Conservation (phyloP, 2,329 filamentous ascomycete genomes). For the Alternaria sp. region DNA sequence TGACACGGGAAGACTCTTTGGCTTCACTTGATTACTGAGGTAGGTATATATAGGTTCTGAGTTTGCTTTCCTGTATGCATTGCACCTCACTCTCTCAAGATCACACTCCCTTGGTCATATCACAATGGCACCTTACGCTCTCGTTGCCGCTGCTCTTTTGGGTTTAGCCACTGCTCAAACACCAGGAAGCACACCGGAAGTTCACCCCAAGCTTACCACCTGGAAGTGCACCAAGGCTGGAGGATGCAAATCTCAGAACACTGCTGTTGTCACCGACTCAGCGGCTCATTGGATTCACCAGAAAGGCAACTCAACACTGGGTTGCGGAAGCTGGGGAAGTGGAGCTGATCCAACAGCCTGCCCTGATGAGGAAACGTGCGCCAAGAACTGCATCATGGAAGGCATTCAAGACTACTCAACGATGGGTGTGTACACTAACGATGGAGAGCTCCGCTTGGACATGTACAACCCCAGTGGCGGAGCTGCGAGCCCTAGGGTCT, state of each 20-base stretch:
- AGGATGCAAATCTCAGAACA: conserved; percentile 59
- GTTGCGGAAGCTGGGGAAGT: conserved; percentile 46
- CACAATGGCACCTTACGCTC: conserved; percentile 35
- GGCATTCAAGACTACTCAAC: conserved; percentile 63
- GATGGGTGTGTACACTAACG: conserved; percentile 62
- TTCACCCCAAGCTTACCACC: conserved; percentile 62
- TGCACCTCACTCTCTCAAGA: neutral
- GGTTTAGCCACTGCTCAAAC: conserved; percentile 43
- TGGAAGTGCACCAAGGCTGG: conserved; percentile 61
- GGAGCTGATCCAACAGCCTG: conserved; percentile 56
- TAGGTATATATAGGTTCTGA: neutral
- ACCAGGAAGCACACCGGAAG: conserved; percentile 50
- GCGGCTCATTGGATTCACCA: conserved; percentile 57
- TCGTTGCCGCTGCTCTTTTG: conserved; percentile 38
- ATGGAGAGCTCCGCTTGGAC: conserved; percentile 58
- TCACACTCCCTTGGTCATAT: neutral
- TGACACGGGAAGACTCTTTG: neutral
- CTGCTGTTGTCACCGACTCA: conserved; percentile 61
- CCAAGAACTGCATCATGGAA: conserved; percentile 65
- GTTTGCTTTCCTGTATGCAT: neutral
- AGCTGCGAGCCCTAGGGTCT: conserved; percentile 63
- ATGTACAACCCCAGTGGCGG: conserved; percentile 48
- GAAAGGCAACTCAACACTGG: conserved; percentile 40
- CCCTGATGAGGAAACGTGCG: conserved; percentile 59
- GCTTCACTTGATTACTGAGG: neutral